Evolutionary conservation across 495 filamentous ascomycete species (phyloP).

Genomic region (Immersiella caudata): DNA sequence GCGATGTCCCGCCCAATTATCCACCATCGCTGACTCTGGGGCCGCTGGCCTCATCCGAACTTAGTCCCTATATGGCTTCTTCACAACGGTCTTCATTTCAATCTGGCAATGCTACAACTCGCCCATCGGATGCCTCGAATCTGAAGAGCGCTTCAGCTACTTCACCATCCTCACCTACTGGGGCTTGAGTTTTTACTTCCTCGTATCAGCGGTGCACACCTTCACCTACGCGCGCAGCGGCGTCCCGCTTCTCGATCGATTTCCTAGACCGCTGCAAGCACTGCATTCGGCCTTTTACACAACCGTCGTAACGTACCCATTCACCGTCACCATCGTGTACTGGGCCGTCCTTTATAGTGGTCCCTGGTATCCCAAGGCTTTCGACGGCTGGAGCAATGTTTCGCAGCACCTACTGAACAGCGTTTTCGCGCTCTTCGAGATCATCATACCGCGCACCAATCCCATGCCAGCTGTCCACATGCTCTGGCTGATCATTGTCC

Average conservation of each 20-base stretch:
- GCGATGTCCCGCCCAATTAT: background rate
- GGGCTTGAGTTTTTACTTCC: constrained; percentile 78
- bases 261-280: constrained; percentile 64
- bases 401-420: constrained; percentile 76
- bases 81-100: constrained; percentile 69
- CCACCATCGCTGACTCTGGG: background rate
- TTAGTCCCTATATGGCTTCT: constrained; percentile 69
- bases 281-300: constrained; percentile 69
- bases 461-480: constrained; percentile 62
- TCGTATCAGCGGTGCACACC: constrained; percentile 65
- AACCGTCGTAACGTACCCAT: constrained; percentile 68
- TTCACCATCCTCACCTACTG: constrained; percentile 82
- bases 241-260: constrained; percentile 59
- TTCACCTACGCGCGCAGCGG: constrained; percentile 61
- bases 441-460: constrained; percentile 63
- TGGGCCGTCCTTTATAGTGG: constrained; percentile 60
- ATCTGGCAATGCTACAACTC: constrained; percentile 53
- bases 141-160: constrained; percentile 66
- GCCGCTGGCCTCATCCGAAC: background rate
- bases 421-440: constrained; percentile 71
- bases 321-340: constrained; percentile 68
- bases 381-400: constrained; percentile 69
- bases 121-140: constrained; percentile 32
- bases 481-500: constrained; percentile 59
- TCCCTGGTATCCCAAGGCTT: constrained; percentile 54